Base-by-base conservation (phyloP, 805 yeast genomes). In the Myxozyma neglecta region DNA sequence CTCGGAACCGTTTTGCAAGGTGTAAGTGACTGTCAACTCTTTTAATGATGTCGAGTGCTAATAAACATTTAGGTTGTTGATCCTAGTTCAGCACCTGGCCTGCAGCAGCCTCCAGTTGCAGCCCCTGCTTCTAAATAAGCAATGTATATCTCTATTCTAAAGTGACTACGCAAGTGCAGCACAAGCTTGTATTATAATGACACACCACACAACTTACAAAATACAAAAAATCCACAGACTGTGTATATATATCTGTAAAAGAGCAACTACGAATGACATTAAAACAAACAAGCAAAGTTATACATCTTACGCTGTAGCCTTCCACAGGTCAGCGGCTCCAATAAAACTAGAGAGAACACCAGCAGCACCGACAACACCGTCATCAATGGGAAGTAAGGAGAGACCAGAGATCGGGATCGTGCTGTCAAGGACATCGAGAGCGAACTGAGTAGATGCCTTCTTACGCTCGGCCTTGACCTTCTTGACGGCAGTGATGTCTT, bases 1-100 rank as follows among this genome's bases (percentile, higher is more conserved):
- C 81, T 92, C 73, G 90, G 88, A 77, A 90, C 90, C 77, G 81
- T 89, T 69, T 85, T 91, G 56, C 88, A 89, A 68, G 96, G 91
- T 29, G 56, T 53, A 53, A 42, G 56, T 53, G 4, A 14, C 8
- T 8, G 3, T 14, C 6, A 6, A 6, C 18, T 8, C 32, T 14
- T 29, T 20, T 46, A 2, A 24, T 29, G 18, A 6, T 35, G 39
- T 11, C n/a, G 39, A 13, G 4, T 5, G 52, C 36, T 32, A 29
- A 29, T n/a, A n/a, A 40, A 1, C 4, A 13, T 24, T 8, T 43
- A 56, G 59, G 59, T 56, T 44, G 59, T 56, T 6, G 59, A 56
- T 48, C 59, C 59, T 24, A 34, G 37, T 29, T 37, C 59, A 14
- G 46, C 45, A 11, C 53, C 59, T 4, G 59, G 48, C 8, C 47